Base-by-base conservation (phyloP, 192 early-diverging fungal species). In the Coemansia furcata region DNA sequence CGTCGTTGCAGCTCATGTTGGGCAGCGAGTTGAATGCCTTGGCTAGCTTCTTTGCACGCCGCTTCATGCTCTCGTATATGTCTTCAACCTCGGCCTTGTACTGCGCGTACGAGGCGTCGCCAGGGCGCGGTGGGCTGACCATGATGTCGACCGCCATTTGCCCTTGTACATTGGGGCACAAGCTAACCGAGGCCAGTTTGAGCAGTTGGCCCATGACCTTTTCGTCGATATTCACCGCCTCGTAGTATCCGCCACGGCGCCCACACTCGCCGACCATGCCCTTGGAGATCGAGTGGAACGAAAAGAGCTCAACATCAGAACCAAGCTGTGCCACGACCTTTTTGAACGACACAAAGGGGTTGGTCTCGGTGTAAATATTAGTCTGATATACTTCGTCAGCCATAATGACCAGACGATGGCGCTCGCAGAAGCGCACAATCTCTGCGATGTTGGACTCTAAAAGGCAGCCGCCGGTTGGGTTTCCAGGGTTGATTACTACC, bases 341-440 rank as follows among this genome's bases (percentile, higher is more conserved):
- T 74, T 97, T 96, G 87, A 99, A 97, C 38, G 93, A 95, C 75
- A 93, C 92, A 80, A 98, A 99, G 29, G 97, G 97, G 32, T 89
- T 88, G 14, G 86, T 73, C 29, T 78, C 74, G 14, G 85, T 81
- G 85, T 98, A 98, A 59, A 95, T 90, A 79, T 98, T 98, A 59
- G 94, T 91, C 84, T 99, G 97, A 81, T 99, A 99, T 30, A 99
- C 97, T 71, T 99, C 97, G 80, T 99, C 97, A 1, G 97, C 97
- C 26, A 99, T 73, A 4, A 99, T 69, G 15, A 97, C 89, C 43
- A 99, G 80, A 26, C 72, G 85, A 73, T 99, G 89, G 50, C 79
- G 72, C 68, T 91, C 84, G 78, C 94, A 96, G 77, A 98, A 95
- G 49, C 86, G 84, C 57, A 99, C 88, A 49, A 99, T 92, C 83